A percentile compares a stretch with the other conserved stretches of the same genome.
phyloP scores from a whole-genome alignment of 2,329 filamentous ascomycete species.

The Aspergillus fijiensis region DNA sequence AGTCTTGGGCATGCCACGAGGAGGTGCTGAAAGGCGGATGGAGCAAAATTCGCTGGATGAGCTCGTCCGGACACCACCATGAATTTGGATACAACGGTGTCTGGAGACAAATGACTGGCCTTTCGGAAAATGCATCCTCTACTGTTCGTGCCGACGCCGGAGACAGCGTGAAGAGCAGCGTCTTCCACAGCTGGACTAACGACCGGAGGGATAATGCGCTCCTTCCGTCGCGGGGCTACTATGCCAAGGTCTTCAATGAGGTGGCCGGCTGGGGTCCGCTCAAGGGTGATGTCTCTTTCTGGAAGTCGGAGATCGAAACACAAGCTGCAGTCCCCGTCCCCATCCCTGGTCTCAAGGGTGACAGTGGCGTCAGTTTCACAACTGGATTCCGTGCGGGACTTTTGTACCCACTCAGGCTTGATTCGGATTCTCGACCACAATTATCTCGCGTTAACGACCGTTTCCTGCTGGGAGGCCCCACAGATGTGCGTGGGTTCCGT shows the following conservation, averaged over 20 bases:
- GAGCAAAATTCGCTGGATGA: conserved; percentile 73
- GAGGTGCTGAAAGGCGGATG: conserved; percentile 79
- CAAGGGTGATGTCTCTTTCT: conserved; percentile 87
- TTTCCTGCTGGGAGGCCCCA: conserved; percentile 91
- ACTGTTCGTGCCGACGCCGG: conserved; percentile 82
- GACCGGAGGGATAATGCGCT: conserved; percentile 83
- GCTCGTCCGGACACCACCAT: conserved; percentile 64
- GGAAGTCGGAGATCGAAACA: conserved; percentile 84
- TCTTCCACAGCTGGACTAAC: conserved; percentile 76
- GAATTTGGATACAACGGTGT: conserved; percentile 76
- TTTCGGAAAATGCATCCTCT: conserved; percentile 73
- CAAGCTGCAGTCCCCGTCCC: conserved; percentile 72
- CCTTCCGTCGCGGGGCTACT: conserved; percentile 77
- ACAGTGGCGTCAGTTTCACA: conserved; percentile 78
- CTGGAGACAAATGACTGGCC: conserved; percentile 85
- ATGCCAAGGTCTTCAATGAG: conserved; percentile 74
- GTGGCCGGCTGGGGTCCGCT: conserved; percentile 84
- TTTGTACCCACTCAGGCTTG: conserved; percentile 75
- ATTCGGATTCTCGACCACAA: conserved; percentile 53
- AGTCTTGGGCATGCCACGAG: conserved; percentile 91
- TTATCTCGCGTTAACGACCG: conserved; percentile 87
- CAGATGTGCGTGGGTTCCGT: conserved; percentile 90
- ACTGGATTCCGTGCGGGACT: conserved; percentile 78
- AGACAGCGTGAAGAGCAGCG: conserved; percentile 83
- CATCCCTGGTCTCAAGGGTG: conserved; percentile 65